phyloP scores from a whole-genome alignment of 441 rosid species.

The Oxalis stricta region DNA sequence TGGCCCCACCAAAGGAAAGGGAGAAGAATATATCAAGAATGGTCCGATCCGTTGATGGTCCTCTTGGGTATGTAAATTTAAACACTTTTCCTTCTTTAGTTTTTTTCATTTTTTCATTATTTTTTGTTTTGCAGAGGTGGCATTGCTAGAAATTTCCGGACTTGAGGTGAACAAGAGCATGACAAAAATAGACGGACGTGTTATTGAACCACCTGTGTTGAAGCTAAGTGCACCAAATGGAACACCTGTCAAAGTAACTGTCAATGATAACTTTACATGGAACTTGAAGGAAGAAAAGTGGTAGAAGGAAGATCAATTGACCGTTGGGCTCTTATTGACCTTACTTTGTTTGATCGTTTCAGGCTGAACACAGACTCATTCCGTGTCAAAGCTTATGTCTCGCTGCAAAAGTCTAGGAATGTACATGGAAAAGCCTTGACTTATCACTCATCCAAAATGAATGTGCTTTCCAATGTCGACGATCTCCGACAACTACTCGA shows the following conservation, averaged over 20 bases:
- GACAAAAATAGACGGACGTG: constrained; percentile 57
- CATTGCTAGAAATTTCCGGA: constrained; percentile 40
- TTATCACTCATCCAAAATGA: constrained; percentile 26
- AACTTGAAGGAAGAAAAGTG: constrained; percentile 47
- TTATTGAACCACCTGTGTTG: constrained; percentile 60
- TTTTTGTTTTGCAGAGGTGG: constrained; percentile 18
- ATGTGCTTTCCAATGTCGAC: constrained; percentile 20
- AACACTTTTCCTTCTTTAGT: too few species aligned
- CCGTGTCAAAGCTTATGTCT: constrained; percentile 25
- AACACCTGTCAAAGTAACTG: constrained; percentile 22
- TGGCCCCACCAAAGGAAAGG: constrained; percentile 33
- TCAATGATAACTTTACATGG: constrained; percentile 61
- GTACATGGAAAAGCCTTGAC: constrained; percentile 32
- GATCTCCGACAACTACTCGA: constrained; percentile 30
- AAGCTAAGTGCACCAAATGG: constrained; percentile 35
- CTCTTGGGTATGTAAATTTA: constrained; percentile 47
- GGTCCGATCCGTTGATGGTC: constrained; percentile 38
- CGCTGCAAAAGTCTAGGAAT: constrained; percentile 55
- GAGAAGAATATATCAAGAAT: constrained; percentile 27
- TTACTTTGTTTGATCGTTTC: constrained; percentile 25
- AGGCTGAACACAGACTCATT: constrained; percentile 10
- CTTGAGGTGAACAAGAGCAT: constrained; percentile 39
- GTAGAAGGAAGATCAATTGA: constrained; percentile 51
- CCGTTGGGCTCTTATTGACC: constrained; percentile 62
- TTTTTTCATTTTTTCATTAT: background rate